Conservation (phyloP, 2,329 filamentous ascomycete genomes). For the Trichoderma oligosporum region DNA sequence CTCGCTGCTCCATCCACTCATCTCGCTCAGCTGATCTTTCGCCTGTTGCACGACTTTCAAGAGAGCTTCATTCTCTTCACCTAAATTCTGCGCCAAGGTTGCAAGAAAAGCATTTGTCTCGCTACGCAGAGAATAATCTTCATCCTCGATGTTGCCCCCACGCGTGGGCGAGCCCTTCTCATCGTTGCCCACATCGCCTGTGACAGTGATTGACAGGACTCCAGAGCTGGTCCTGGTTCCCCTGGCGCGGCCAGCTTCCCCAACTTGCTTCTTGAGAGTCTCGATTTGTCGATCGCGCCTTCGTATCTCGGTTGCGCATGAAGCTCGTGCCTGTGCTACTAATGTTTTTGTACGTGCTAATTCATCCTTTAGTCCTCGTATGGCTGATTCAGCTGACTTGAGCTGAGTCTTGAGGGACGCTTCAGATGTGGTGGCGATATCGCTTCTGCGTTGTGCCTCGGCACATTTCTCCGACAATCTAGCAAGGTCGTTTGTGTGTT, state of each 20-base stretch:
- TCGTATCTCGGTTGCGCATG: conserved; percentile 86
- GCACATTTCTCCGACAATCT: conserved; percentile 51
- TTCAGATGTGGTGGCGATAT: conserved; percentile 65
- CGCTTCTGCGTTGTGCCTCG: conserved; percentile 54
- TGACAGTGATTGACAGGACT: conserved; percentile 55
- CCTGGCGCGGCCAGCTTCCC: conserved; percentile 62
- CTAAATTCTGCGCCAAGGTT: conserved; percentile 74
- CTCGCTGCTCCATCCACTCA: conserved; percentile 54
- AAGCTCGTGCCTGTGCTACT: conserved; percentile 76
- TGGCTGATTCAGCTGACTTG: conserved; percentile 67
- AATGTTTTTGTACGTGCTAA: conserved; percentile 72
- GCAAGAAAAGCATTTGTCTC: conserved; percentile 93
- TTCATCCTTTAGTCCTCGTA: conserved; percentile 79
- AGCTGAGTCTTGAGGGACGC: conserved; percentile 65
- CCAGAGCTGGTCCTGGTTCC: conserved; percentile 53
- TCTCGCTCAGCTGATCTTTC: conserved; percentile 65
- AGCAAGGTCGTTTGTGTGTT: conserved; percentile 66
- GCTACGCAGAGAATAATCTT: conserved; percentile 67
- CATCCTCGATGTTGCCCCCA: conserved; percentile 26
- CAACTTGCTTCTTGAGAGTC: conserved; percentile 79
- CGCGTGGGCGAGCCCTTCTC: conserved; percentile 34
- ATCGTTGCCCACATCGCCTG: conserved; percentile 51
- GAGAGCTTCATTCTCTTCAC: conserved; percentile 86
- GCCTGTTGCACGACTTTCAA: conserved; percentile 69
- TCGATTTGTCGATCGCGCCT: conserved; percentile 88